These are phyloP conservation scores for Oryza rufipogon DNA, from an alignment of 176 grass and related monocot species.

Conservation along the genomic window DNA sequence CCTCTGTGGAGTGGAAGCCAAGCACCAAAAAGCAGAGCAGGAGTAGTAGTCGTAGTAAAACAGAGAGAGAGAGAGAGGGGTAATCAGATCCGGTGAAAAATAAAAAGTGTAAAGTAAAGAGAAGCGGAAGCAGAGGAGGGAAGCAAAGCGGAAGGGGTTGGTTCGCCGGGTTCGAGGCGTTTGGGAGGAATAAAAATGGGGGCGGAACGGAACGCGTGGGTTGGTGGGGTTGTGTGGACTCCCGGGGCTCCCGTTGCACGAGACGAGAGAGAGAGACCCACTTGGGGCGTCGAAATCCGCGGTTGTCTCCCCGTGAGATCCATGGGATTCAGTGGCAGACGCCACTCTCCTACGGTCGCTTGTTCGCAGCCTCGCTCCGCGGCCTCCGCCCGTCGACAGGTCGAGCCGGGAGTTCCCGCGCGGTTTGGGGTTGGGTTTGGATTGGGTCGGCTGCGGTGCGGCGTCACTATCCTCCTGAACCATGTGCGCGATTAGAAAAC, in stretches of 20 bases:
- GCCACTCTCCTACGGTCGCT: too few relatives aligned
- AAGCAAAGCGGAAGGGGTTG: background rate
- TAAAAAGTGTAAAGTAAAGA: background rate
- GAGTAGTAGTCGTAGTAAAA: background rate
- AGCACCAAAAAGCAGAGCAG: background rate
- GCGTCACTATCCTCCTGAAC: conserved; percentile 2
- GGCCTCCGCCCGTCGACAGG: background rate
- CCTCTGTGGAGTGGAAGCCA: conserved; percentile 22
- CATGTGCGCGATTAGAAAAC: conserved; percentile 14
- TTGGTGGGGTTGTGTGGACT: conserved; percentile 26
- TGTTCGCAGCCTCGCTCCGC: background rate
- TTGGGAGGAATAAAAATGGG: conserved; percentile 40
- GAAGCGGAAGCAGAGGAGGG: background rate
- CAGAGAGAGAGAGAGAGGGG: background rate
- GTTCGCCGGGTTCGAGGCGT: conserved; percentile 32
- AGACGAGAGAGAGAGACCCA: background rate
- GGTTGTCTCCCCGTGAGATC: background rate
- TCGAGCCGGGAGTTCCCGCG: background rate
- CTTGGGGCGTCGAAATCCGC: background rate
- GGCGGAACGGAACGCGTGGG: background rate
- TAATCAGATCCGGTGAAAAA: background rate
- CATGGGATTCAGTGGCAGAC: background rate
- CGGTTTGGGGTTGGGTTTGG: background rate
- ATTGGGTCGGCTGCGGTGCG: background rate
- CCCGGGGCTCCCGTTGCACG: background rate